Conservation (phyloP, 768 basidiomycete genomes). For the Sarcodon sp. region DNA sequence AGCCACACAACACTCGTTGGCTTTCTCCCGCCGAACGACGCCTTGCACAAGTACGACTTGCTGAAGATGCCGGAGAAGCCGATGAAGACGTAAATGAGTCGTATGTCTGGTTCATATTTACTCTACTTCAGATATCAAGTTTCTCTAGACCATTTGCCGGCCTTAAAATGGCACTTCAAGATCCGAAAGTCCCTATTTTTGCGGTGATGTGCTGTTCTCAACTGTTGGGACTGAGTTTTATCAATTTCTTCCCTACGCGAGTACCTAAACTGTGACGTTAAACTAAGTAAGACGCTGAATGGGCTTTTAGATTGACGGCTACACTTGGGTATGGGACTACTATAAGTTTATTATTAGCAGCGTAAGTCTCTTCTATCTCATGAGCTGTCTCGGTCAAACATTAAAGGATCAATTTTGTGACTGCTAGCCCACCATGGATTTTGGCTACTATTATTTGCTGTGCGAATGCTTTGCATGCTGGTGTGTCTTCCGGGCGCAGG, state of each 20-base stretch:
- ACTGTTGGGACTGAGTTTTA: slow-evolving; percentile 43
- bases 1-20: slow-evolving; percentile 57
- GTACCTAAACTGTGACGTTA: slow-evolving; percentile 1
- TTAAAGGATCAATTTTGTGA: neutral
- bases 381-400: neutral
- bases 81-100: slow-evolving; percentile 45
- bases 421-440: slow-evolving; percentile 49
- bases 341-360: slow-evolving; percentile 42
- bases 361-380: slow-evolving; percentile 24
- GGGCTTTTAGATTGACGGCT: slow-evolving; percentile 28
- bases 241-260: slow-evolving; percentile 46
- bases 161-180: slow-evolving; percentile 41
- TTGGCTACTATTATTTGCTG: slow-evolving; percentile 34
- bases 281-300: neutral
- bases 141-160: slow-evolving; percentile 31
- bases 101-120: slow-evolving; percentile 22
- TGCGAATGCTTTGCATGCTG: slow-evolving; percentile 44
- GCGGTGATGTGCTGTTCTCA: slow-evolving; percentile 36
- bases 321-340: slow-evolving; percentile 53
- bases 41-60: slow-evolving; percentile 53
- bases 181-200: slow-evolving; percentile 41
- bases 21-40: slow-evolving; percentile 32
- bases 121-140: neutral
- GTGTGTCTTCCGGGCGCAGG: slow-evolving; percentile 10
- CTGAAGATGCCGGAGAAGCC: slow-evolving; percentile 58